Evolutionary conservation across 2,329 filamentous ascomycete species (phyloP).

Genomic region (Fusarium paranaense): DNA sequence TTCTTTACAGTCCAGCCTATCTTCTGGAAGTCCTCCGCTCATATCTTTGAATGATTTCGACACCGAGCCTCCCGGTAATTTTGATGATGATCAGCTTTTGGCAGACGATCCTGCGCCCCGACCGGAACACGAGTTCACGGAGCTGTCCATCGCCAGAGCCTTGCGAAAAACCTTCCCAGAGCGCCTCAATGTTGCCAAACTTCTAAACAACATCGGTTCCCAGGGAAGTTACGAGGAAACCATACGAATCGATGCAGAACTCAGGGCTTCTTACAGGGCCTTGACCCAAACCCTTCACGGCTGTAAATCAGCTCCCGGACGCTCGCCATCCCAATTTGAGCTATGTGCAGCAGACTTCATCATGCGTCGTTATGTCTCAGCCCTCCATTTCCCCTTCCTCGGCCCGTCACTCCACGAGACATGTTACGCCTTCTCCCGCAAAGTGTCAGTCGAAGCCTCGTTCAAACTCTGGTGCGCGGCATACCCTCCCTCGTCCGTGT

Average conservation of each 20-base stretch:
- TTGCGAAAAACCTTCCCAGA: constrained; percentile 56
- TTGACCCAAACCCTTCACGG: constrained; percentile 50
- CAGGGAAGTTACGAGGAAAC: constrained; percentile 57
- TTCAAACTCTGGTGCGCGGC: constrained; percentile 59
- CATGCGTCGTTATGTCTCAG: constrained; percentile 65
- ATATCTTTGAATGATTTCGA: constrained; percentile 60
- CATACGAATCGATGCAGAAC: constrained; percentile 55
- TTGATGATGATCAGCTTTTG: constrained; percentile 61
- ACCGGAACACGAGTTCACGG: constrained; percentile 52
- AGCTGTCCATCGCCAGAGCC: constrained; percentile 54
- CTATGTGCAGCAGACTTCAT: constrained; percentile 61
- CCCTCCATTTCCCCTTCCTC: constrained; percentile 67
- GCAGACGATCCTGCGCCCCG: constrained; percentile 46
- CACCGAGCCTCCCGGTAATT: constrained; percentile 60
- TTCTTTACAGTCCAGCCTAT: constrained; percentile 57
- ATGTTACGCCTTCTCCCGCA: constrained; percentile 63
- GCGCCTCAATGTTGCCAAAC: constrained; percentile 56
- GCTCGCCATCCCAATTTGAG: constrained; percentile 52
- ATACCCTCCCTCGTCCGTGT: constrained; percentile 41
- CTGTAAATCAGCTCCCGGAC: constrained; percentile 26
- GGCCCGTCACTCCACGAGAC: constrained; percentile 53
- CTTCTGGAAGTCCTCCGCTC: constrained; percentile 59
- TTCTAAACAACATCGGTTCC: constrained; percentile 57
- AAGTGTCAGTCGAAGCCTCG: constrained; percentile 59
- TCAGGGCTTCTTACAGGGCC: constrained; percentile 56